Percentiles rank a stretch among this genome's conserved stretches.
Conservation (phyloP, 176 grass and related monocot genomes). For the Puccinellia tenuiflora region DNA sequence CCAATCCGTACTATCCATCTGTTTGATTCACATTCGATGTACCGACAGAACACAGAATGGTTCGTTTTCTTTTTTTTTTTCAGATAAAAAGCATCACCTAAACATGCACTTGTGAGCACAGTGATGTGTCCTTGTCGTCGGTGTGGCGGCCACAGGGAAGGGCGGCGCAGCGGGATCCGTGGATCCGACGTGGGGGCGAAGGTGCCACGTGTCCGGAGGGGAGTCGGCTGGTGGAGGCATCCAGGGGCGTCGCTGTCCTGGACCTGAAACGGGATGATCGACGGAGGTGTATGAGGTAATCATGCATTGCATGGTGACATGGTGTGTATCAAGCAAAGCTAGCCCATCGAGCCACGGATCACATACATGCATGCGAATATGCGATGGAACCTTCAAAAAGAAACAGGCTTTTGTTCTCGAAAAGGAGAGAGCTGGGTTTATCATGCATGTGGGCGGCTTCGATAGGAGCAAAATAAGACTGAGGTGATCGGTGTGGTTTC, state of each 20-base stretch:
- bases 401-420: no score
- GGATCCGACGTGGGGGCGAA: neutral
- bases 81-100: neutral
- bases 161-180: neutral
- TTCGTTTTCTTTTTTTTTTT: neutral
- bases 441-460: no score
- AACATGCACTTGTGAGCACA: neutral
- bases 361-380: no score
- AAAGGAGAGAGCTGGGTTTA: no score
- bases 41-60: neutral
- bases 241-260: neutral
- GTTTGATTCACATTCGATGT: slow-evolving; percentile 8
- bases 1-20: neutral
- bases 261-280: neutral
- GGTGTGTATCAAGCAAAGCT: no score
- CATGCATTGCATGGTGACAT: neutral
- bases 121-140: neutral
- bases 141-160: neutral
- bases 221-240: neutral
- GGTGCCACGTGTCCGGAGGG: neutral
- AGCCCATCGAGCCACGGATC: no score
- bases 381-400: no score
- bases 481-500: no score
- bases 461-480: no score
- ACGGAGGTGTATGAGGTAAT: slow-evolving; percentile 31